Conservation (phyloP, 225 moss, liverwort and hornwort genomes). For the Pseudisothecium myosuroides region DNA sequence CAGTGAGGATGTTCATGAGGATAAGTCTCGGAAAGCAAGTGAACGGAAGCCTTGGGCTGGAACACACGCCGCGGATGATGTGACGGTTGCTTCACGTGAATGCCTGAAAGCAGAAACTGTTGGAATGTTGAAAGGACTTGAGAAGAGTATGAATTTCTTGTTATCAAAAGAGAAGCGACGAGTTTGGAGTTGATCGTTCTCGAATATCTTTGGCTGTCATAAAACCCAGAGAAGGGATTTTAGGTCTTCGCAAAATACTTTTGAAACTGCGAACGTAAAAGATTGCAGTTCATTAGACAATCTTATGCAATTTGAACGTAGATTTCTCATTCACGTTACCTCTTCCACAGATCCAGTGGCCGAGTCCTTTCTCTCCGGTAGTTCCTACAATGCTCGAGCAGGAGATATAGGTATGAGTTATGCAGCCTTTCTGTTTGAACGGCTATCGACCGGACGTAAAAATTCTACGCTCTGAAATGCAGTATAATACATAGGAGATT, state of each 20-base stretch:
- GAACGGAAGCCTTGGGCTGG: background rate
- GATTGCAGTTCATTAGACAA: too few relatives aligned
- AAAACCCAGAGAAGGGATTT: too few relatives aligned
- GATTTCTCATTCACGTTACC: too few relatives aligned
- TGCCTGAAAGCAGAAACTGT: constrained; percentile 10
- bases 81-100: background rate
- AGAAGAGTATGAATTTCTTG: constrained; percentile 23
- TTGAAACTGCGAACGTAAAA: too few relatives aligned
- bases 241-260: background rate
- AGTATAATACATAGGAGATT: accelerated
- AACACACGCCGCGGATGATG: background rate
- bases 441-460: background rate
- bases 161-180: constrained; percentile 6
- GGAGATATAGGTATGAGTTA: background rate
- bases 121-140: constrained; percentile 17
- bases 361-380: background rate
- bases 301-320: background rate
- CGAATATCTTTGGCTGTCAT: too few relatives aligned
- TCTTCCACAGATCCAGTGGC: background rate
- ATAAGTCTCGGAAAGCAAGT: background rate
- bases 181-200: background rate
- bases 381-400: background rate
- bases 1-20: constrained; percentile 1
- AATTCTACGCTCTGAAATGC: background rate
- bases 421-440: background rate